Evolutionary conservation across 257 asterid genomes (phyloP), one percentile per base, ranked within the genome.

Genomic region (Gentiana macrophylla): DNA sequence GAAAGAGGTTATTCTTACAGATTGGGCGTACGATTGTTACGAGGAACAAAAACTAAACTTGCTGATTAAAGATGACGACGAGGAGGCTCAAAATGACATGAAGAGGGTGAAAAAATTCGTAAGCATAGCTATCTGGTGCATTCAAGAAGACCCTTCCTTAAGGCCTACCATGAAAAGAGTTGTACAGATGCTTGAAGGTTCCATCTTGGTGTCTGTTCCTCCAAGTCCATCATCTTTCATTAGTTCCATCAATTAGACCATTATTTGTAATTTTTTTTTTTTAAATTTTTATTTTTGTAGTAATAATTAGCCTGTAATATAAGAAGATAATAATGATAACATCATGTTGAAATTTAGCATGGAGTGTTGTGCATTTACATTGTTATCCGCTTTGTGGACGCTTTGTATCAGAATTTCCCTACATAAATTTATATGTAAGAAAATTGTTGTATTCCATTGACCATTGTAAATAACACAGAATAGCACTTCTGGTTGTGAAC

Each of bases 91-190:
- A 37, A 35, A n/a, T 56, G 61, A 56, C 32, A 5, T 56, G 1
- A 44, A 56, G 13, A 56, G 50, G 49, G 49, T 69, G 6, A 62
- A 69, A 61, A 69, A 54, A 2, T 56, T 76, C 1, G 73, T 66
- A 60, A 37, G 35, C 63, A 47, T 61, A 5, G 76, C 69, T 1
- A 62, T 76, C 46, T 69, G 82, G 74, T 72, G 82, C 65, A 63
- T 60, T 34, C 79, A 72, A 48, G 76, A 76, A 46, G 70, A 65
- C 51, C 81, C 71, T 4, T 44, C 73, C 6, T 32, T 63, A 63
- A 76, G 81, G 81, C 76, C 81, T 48, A 51, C 41, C 8, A 76
- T 76, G 79, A 72, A 66, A 61, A 76, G 60, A 33, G 81, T 72
- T 2, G 10, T 63, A 38, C 55, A 62, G 59, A 72, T 76, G 74